A percentile compares a stretch with the other conserved stretches of the same genome.
Conservation (phyloP, 139 green algal genomes). For the Micromonas pusilla region DNA sequence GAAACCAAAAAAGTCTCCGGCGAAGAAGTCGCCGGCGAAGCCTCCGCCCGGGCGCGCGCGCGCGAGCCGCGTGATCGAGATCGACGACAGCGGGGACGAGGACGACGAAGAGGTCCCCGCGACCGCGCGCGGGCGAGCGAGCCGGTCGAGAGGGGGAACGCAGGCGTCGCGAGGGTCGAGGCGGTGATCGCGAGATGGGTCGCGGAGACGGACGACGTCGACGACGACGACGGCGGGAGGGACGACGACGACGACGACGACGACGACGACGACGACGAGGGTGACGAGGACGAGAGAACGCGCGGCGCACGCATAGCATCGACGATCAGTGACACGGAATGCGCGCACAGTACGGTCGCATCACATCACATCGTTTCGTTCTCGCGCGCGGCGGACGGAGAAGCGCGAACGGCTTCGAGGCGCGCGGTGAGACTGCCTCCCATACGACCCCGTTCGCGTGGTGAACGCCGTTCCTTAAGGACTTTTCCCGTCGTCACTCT, state of each 20-base stretch:
- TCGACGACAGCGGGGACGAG: neutral
- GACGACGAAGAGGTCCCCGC: constrained; percentile 7
- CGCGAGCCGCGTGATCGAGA: neutral
- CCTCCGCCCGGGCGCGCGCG: neutral
- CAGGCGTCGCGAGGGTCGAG: neutral
- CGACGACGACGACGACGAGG: neutral
- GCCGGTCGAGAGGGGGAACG: neutral
- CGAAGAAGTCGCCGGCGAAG: neutral
- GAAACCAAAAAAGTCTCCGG: neutral
- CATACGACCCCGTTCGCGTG: too few species aligned
- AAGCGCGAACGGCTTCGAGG: too few species aligned
- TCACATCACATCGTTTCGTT: too few species aligned
- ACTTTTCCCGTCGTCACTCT: too few species aligned
- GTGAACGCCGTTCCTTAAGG: too few species aligned
- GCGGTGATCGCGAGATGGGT: neutral
- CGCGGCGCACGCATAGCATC: neutral
- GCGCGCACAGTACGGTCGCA: too few species aligned
- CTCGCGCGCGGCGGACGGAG: too few species aligned
- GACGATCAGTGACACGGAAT: too few species aligned
- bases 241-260: neutral
- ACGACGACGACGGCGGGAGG: neutral
- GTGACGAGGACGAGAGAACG: neutral
- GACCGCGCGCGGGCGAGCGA: neutral
- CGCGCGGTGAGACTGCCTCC: too few species aligned
- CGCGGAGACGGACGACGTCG: neutral